phyloP scores from a whole-genome alignment of 2,329 filamentous ascomycete genomes.

The Juglanconis oblonga region DNA sequence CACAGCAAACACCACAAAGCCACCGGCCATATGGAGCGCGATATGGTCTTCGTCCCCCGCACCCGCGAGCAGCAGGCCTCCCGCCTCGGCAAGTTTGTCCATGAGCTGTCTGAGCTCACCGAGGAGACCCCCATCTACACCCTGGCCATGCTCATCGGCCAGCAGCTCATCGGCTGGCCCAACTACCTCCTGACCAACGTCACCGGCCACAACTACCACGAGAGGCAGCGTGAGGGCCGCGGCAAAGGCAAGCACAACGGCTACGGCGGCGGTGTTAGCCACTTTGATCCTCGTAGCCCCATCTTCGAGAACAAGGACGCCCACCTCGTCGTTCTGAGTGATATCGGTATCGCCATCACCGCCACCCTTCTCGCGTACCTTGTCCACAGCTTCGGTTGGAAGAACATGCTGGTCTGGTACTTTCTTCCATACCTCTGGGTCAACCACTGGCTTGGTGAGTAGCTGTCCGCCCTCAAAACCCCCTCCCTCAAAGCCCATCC shows the following conservation, averaged over 20 bases:
- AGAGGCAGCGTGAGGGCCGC: constrained; percentile 86
- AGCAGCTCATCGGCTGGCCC: constrained; percentile 92
- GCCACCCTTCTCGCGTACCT: constrained; percentile 63
- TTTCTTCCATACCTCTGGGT: constrained; percentile 94
- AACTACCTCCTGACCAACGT: constrained; percentile 89
- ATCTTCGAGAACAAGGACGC: constrained; percentile 91
- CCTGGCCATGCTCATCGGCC: constrained; percentile 67
- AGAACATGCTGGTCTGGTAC: constrained; percentile 93
- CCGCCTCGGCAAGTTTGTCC: constrained; percentile 68
- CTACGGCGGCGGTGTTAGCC: constrained; percentile 77
- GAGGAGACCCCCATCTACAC: constrained; percentile 93
- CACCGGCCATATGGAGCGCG: constrained; percentile 92
- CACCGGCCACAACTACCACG: constrained; percentile 94
- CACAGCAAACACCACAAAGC: constrained; percentile 99
- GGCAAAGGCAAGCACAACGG: constrained; percentile 92
- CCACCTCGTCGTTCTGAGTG: constrained; percentile 80
- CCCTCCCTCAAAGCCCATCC: background rate
- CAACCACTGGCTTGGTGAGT: constrained; percentile 96
- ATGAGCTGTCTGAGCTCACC: constrained; percentile 83
- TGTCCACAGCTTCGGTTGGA: constrained; percentile 74
- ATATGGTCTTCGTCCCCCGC: constrained; percentile 98
- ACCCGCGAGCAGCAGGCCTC: constrained; percentile 79
- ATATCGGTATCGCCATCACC: constrained; percentile 72
- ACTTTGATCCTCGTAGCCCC: constrained; percentile 86
- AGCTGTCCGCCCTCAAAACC: background rate